Conservation (phyloP, 352 stramenopile genomes). For the Phytophthora europaea region DNA sequence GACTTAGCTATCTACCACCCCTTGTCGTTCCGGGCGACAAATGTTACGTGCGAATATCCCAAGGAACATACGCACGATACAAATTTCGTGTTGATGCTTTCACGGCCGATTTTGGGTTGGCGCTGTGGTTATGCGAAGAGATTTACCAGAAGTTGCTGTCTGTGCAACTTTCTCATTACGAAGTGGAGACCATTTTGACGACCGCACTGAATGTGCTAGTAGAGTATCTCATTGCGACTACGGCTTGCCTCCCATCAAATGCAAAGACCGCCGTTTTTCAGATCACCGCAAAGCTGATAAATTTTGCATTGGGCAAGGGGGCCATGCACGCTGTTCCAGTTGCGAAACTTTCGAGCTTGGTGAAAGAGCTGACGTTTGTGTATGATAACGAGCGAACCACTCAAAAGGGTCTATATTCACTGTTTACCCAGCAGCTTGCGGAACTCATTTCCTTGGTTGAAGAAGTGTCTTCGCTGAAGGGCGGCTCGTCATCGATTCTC, state of each 20-base stretch:
- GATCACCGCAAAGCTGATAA: slow-evolving; percentile 68
- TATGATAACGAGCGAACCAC: slow-evolving; percentile 75
- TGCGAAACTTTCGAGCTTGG: slow-evolving; percentile 63
- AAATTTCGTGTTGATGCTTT: slow-evolving; percentile 84
- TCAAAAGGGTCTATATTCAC: slow-evolving; percentile 71
- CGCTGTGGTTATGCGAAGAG: slow-evolving; percentile 76
- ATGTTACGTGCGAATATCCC: slow-evolving; percentile 73
- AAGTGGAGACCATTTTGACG: slow-evolving; percentile 74
- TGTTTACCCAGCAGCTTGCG: slow-evolving; percentile 72
- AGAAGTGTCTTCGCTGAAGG: slow-evolving; percentile 67
- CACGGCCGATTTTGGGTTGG: slow-evolving; percentile 76
- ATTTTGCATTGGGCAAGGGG: slow-evolving; percentile 68
- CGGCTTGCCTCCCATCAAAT: slow-evolving; percentile 47
- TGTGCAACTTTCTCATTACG: slow-evolving; percentile 62
- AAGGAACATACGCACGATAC: slow-evolving; percentile 77
- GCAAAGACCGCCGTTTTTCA: slow-evolving; percentile 64
- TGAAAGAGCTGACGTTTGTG: slow-evolving; percentile 62
- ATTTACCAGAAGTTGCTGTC: slow-evolving; percentile 68
- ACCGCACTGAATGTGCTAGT: slow-evolving; percentile 55
- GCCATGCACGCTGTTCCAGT: slow-evolving; percentile 65
- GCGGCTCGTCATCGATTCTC: slow-evolving; percentile 55
- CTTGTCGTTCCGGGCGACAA: slow-evolving; percentile 67
- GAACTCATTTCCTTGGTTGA: slow-evolving; percentile 74
- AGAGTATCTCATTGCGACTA: slow-evolving; percentile 55
- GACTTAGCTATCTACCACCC: slow-evolving; percentile 71